Conservation (phyloP, 169 alveolate genomes). For the Cryptosporidium muris region DNA sequence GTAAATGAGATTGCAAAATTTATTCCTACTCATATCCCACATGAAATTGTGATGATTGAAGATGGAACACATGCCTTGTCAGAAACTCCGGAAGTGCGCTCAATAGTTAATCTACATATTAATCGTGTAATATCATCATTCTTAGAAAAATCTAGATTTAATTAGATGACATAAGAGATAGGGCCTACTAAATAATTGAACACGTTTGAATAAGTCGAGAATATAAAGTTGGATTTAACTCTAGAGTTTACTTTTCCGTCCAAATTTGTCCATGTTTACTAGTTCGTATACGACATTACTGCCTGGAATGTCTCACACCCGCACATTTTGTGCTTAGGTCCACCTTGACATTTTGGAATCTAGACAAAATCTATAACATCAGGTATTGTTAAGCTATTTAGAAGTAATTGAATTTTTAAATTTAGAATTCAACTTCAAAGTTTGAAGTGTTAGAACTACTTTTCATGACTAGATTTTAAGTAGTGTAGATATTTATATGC, state of each 20-base stretch:
- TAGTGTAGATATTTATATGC: too few species aligned
- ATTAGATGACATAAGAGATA: too few species aligned
- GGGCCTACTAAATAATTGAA: too few species aligned
- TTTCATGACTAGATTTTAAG: too few species aligned
- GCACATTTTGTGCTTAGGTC: not conserved
- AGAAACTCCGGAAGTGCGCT: constrained; percentile 49
- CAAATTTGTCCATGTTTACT: too few species aligned
- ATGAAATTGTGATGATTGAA: constrained; percentile 63
- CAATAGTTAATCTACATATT: constrained; percentile 53
- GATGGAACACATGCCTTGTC: constrained; percentile 65
- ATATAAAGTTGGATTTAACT: not conserved
- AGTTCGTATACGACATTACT: too few species aligned
- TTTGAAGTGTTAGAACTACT: too few species aligned
- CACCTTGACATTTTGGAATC: too few species aligned
- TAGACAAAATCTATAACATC: not conserved
- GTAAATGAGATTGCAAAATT: constrained; percentile 66
- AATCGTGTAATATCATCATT: constrained; percentile 29
- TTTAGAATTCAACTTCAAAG: too few species aligned
- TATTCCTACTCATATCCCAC: constrained; percentile 68
- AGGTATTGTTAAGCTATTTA: not conserved
- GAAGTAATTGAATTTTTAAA: not conserved
- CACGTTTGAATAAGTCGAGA: not conserved
- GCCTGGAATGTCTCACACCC: constrained; percentile 59
- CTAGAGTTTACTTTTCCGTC: too few species aligned
- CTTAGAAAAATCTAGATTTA: not conserved